Base-by-base conservation (phyloP, 164 flowering plant species). In the Nelumbo lutea region DNA sequence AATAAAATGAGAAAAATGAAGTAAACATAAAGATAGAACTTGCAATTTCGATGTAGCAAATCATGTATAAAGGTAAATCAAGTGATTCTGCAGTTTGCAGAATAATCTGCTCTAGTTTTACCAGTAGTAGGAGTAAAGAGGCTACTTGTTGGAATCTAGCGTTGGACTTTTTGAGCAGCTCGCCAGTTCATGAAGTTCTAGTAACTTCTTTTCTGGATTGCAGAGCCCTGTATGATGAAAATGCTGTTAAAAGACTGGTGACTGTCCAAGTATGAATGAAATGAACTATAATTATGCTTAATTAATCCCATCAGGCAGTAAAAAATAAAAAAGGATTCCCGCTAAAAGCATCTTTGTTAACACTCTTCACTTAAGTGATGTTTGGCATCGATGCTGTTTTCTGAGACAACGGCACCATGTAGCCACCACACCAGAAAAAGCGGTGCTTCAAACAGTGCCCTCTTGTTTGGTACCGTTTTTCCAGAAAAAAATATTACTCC, bases 101-200 rank as follows among this genome's bases (percentile, higher is more conserved):
- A 7, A 50, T 9, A 9, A 50, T 50, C 53, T 50, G 63, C 55
- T 61, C 70, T 42, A 61, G 42, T 59, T 71, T 38, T 44, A 43
- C 66, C 44, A 60, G 41, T n/a, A 56, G n/a, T 15, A 6, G 46
- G 47, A 5, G 27, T 3, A 14, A 55, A n/a, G 67, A 39, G 40
- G 13, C 59, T 79, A 78, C 1, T 84, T 87, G 55, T 89, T 89
- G 42, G 94, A 71, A 41, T 56, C 80, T 68, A 85, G 64, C 44
- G 98, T 90, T 60, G 96, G 87, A 71, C 76, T 85, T 39, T 80
- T 81, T 44, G 87, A 77, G 78, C 98, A 93, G 68, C 68, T 83
- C 46, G 84, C 89, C 71, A 52, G 79, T 68, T 78, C 72, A 79
- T 93, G 97, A 61, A 93, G 94, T 71, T 85, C 91, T 72, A 89